Conservation (phyloP, 306 rosid genomes). For the Fragaria ananassa region DNA sequence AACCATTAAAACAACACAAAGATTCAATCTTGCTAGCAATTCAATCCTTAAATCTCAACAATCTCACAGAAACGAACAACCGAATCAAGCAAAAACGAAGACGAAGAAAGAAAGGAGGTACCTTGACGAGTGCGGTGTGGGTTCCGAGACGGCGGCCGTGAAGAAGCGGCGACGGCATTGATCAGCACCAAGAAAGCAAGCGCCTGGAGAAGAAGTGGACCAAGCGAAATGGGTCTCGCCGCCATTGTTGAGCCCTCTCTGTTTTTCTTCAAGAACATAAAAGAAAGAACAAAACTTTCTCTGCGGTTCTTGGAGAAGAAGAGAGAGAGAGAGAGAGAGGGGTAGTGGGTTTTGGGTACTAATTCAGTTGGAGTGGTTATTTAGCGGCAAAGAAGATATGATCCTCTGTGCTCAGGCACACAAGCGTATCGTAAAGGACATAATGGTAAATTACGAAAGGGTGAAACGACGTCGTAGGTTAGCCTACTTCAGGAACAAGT, state of each 20-base stretch:
- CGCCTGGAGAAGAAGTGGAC: neutral
- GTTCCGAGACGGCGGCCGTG: constrained; percentile 1
- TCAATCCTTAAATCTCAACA: neutral
- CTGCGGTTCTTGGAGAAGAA: constrained; percentile 12
- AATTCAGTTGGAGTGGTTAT: constrained; percentile 9
- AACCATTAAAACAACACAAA: neutral
- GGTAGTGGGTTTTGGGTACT: neutral
- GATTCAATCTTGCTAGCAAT: neutral
- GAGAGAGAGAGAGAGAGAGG: constrained; percentile 5
- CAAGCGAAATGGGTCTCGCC: neutral
- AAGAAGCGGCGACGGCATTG: neutral
- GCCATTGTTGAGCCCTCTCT: constrained; percentile 29
- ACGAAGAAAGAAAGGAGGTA: constrained; percentile 6
- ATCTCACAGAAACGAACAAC: neutral
- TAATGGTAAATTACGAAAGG: neutral
- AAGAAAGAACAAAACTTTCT: neutral
- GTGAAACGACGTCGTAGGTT: neutral
- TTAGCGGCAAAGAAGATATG: constrained; percentile 14
- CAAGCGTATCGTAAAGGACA: neutral
- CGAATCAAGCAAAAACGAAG: neutral
- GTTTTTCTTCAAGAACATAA: constrained; percentile 6
- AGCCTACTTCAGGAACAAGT: neutral
- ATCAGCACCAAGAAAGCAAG: constrained; percentile 12
- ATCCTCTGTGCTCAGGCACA: neutral
- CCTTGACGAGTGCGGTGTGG: constrained; percentile 25